Conservation (phyloP, 768 basidiomycete species). For the Pleurotus sapidus region DNA sequence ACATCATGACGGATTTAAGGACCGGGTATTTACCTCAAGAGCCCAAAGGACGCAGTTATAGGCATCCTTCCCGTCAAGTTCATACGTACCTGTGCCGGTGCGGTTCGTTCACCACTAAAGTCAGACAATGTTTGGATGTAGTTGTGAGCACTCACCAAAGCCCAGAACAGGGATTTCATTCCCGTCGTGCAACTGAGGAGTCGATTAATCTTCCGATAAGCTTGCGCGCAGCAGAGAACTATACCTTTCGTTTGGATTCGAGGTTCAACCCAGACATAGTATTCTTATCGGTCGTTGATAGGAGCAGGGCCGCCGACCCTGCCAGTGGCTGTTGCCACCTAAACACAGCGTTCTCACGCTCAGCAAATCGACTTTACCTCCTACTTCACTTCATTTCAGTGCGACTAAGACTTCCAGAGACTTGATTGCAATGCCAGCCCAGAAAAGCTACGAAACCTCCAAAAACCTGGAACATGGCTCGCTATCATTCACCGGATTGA, state of each 20-base stretch:
- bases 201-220: background rate
- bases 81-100: constrained; percentile 40
- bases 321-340: background rate
- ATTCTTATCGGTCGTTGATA: background rate
- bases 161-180: constrained; percentile 52
- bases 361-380: no score
- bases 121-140: no score
- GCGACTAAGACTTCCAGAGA: no score
- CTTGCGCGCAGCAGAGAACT: background rate
- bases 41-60: constrained; percentile 46
- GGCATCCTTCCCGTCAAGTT: constrained; percentile 45
- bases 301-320: background rate
- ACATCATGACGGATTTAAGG: constrained; percentile 6
- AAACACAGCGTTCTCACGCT: background rate
- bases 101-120: background rate
- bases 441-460: no score
- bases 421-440: no score
- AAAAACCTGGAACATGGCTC: no score
- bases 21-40: constrained; percentile 43
- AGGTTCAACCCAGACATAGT: background rate
- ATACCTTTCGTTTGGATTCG: background rate
- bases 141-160: constrained; percentile 31
- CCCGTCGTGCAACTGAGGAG: constrained; percentile 45
- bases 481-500: no score
- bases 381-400: no score